Base-by-base conservation (phyloP, 495 filamentous ascomycete species). In the Talaromyces adpressus region DNA sequence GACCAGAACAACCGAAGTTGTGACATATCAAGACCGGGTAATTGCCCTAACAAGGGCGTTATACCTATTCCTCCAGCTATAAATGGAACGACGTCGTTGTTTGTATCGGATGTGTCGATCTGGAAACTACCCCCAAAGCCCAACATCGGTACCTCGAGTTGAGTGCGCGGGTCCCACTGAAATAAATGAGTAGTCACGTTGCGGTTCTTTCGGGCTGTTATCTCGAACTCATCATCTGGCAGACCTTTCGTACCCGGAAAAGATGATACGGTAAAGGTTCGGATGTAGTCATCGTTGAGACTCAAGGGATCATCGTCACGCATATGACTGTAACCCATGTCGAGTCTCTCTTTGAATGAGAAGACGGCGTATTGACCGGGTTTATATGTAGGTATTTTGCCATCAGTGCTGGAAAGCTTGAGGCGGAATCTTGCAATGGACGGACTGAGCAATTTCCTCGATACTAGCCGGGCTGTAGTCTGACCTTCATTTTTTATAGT, bases 41-140 rank as follows among this genome's bases (percentile, higher is more conserved):
- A 75, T 62, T 91, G 88, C 4, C 86, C 83, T 30, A 93, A 78
- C 9, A 93, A 64, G 3, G 90, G 91, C 39, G 90, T 95, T 65
- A 93, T 90, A 2, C 91, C 91, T 16, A 95, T 89, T 1, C 91
- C 91, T 1, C 85, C 89, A 49, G 89, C 89, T 6, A 93, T 73
- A 67, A 90, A 92, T 3, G 70, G 69, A 2, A 65, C 11, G 27
- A 66, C 64, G 16, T 66, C 71, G 56, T 70, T 77, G 51, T 58
- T 68, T 20, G 65, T 74, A 70, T 53, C 64, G 20, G 29, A 22
- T 65, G 75, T 79, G 67, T 75, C 58, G n/a, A 89, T 68, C 14
- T 67, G 70, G 64, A 90, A 89, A 22, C 84, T 85, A 6, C 90
- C 91, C 3, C 89, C 90, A 65, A 93, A 88, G 0, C 89, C 90